Conservation (phyloP, 371 early-diverging fungal genomes). For the Zopfochytrium polystomum region DNA sequence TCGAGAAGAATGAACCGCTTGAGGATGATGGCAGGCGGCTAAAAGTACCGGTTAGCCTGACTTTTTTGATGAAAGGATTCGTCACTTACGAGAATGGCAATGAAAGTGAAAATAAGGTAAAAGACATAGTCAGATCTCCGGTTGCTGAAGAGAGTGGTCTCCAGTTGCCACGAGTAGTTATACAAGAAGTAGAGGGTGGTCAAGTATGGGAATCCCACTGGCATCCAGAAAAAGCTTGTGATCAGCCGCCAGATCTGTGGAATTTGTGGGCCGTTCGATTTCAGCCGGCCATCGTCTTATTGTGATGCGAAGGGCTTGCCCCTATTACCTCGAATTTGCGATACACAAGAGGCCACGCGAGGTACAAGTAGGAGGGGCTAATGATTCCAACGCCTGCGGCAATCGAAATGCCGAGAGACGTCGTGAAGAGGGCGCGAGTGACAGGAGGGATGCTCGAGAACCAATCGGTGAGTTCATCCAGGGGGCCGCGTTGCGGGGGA, state of each 20-base stretch:
- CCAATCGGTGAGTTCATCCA: conserved; percentile 42
- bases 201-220: conserved; percentile 56
- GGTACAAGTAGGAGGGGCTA: conserved; percentile 24
- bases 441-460: conserved; percentile 62
- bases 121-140: conserved; percentile 78
- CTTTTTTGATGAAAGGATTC: no score
- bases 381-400: conserved; percentile 47
- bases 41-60: no score
- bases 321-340: conserved; percentile 42
- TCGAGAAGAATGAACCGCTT: conserved; percentile 42
- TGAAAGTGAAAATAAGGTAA: conserved; percentile 59
- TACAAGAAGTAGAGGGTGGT: conserved; percentile 73
- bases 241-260: conserved; percentile 72
- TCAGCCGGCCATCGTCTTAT: not conserved
- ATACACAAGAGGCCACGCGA: conserved; percentile 46
- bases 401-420: conserved; percentile 54
- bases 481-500: conserved; percentile 19
- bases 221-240: conserved; percentile 63
- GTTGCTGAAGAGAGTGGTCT: conserved; percentile 61
- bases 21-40: conserved; percentile 19
- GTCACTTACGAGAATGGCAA: conserved; percentile 21
- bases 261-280: not conserved
- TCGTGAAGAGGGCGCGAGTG: conserved; percentile 58
- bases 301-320: not conserved
- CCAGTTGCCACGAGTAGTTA: conserved; percentile 68